Conservation (phyloP, 2,329 filamentous ascomycete genomes). For the Fusarium domesticum region DNA sequence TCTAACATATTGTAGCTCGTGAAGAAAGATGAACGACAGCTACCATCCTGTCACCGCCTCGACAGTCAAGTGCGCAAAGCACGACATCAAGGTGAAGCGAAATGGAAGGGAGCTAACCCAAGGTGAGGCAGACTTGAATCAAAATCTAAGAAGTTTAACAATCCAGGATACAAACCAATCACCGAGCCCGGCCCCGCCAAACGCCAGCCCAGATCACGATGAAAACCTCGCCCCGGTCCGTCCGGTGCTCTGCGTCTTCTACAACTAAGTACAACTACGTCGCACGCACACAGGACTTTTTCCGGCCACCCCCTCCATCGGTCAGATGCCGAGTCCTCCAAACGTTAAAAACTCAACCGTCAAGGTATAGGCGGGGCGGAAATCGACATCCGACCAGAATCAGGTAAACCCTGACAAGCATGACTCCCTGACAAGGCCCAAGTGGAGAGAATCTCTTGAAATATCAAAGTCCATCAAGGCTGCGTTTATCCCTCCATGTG, state of each 20-base stretch:
- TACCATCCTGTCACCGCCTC: background rate
- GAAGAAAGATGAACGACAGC: background rate
- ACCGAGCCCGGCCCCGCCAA: slow-evolving; percentile 16
- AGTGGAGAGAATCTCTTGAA: slow-evolving; percentile 4
- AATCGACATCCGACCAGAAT: slow-evolving; percentile 19
- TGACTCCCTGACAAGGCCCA: slow-evolving; percentile 3
- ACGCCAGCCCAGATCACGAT: slow-evolving; percentile 19
- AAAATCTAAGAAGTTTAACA: slow-evolving; percentile 8
- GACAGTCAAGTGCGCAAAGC: background rate
- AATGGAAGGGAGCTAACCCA: slow-evolving; percentile 8
- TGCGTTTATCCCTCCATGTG: slow-evolving; percentile 9
- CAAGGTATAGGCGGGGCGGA: slow-evolving; percentile 23
- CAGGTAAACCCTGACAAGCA: slow-evolving; percentile 6
- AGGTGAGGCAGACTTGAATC: slow-evolving; percentile 14
- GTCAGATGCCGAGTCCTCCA: slow-evolving; percentile 26
- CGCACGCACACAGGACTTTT: background rate
- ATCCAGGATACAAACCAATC: slow-evolving; percentile 25
- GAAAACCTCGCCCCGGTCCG: slow-evolving; percentile 22
- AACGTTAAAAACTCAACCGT: slow-evolving; percentile 5
- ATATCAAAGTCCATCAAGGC: slow-evolving; percentile 14
- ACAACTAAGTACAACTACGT: background rate
- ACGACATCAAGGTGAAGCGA: slow-evolving; percentile 15
- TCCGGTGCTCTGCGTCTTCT: slow-evolving; percentile 12
- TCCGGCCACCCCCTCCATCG: slow-evolving; percentile 22
- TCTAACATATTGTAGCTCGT: no score